phyloP scores from a whole-genome alignment of 148 eudicot genomes.

The Silene conica region DNA sequence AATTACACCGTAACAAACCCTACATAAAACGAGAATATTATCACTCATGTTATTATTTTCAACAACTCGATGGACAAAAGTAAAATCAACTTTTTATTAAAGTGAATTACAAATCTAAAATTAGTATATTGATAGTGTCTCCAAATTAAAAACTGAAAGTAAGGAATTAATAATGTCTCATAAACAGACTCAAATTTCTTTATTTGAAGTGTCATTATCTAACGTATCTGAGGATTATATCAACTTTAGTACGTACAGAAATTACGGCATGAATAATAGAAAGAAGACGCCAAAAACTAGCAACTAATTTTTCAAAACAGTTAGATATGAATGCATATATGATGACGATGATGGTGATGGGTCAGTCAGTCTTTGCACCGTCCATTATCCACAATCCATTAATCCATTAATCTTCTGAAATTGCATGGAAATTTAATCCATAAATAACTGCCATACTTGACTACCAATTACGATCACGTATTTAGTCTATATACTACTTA shows the following conservation, averaged over 20 bases:
- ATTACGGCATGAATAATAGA: background rate
- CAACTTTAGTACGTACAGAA: background rate
- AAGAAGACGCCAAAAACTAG: background rate
- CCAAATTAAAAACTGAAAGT: too few species aligned
- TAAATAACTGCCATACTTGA: background rate
- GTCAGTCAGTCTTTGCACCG: background rate
- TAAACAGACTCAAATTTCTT: too few species aligned
- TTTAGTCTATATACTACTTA: too few species aligned
- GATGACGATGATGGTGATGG: background rate
- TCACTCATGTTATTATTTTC: too few species aligned
- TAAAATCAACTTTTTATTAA: too few species aligned
- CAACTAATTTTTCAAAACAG: background rate
- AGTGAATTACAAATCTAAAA: too few species aligned
- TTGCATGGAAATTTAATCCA: background rate
- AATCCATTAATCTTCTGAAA: background rate
- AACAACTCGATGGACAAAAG: too few species aligned
- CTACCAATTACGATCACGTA: background rate
- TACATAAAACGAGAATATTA: too few species aligned
- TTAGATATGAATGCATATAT: background rate
- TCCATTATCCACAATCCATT: background rate
- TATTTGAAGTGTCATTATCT: background rate
- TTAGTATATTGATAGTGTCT: too few species aligned
- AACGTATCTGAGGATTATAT: background rate
- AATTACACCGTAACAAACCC: too few species aligned
- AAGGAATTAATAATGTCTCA: too few species aligned